Conservation (phyloP, 1,139 yeast genomes). For the Nakaseomyces nivariensis region DNA sequence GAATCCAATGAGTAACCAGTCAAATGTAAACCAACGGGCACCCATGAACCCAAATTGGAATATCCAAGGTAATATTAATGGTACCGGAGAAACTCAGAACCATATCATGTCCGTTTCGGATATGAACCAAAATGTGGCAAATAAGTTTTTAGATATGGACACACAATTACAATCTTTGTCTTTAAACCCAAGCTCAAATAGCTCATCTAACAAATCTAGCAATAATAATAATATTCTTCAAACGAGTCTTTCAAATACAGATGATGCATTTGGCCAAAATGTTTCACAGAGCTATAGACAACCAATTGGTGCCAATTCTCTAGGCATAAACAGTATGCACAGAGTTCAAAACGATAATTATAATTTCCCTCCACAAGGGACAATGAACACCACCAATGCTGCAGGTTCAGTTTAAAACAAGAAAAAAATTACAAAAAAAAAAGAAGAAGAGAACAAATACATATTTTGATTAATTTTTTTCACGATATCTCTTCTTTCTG, state of each 20-base stretch:
- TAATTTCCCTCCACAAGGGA: background rate
- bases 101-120: background rate
- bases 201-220: background rate
- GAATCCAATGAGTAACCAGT: background rate
- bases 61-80: background rate
- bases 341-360: background rate
- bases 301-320: background rate
- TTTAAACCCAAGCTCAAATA: background rate
- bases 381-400: background rate
- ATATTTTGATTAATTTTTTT: no score
- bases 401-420: slow-evolving; percentile 1
- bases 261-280: background rate
- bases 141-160: background rate
- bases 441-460: no score
- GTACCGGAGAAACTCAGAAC: background rate
- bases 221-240: slow-evolving; percentile 1
- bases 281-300: background rate
- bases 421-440: no score
- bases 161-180: background rate
- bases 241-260: background rate
- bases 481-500: no score
- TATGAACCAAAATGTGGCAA: background rate
- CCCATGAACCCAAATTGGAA: background rate
- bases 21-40: background rate
- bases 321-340: slow-evolving; percentile 1